Percentiles rank a stretch among this genome's conserved stretches.
Conservation (phyloP, 257 asterid genomes). For the Handroanthus guayacan region DNA sequence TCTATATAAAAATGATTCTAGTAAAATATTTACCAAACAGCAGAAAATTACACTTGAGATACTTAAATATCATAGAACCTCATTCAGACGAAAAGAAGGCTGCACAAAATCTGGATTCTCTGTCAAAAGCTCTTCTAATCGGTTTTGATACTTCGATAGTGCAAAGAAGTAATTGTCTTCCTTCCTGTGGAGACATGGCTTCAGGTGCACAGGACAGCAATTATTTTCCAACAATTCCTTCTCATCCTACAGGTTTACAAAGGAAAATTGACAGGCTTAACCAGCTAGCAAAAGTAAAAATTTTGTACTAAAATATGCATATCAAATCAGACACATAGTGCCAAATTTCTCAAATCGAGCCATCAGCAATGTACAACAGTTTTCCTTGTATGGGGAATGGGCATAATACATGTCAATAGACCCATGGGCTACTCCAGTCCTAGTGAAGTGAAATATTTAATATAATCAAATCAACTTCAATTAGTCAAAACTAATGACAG, state of each 20-base stretch:
- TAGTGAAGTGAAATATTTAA: not conserved
- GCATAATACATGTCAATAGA: not conserved
- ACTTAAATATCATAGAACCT: slow-evolving; percentile 53
- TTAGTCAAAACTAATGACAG: slow-evolving; percentile 1
- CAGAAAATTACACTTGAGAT: slow-evolving; percentile 9
- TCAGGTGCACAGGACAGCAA: slow-evolving; percentile 90
- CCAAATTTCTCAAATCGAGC: slow-evolving; percentile 9
- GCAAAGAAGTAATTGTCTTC: slow-evolving; percentile 98
- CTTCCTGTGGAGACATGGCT: slow-evolving; percentile 84
- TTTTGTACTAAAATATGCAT: not conserved
- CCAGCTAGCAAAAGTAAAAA: slow-evolving; percentile 21
- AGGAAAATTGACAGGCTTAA: slow-evolving; percentile 25
- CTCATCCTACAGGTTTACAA: slow-evolving; percentile 69
- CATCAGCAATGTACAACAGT: not conserved
- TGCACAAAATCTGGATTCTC: slow-evolving; percentile 82
- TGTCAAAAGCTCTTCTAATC: slow-evolving; percentile 66
- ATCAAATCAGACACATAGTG: too few species aligned
- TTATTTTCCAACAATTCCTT: slow-evolving; percentile 85
- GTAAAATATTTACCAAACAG: not conserved
- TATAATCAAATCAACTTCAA: not conserved
- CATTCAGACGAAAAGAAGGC: slow-evolving; percentile 91
- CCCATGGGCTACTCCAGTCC: not conserved
- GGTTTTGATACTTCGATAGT: slow-evolving; percentile 84
- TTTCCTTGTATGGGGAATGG: slow-evolving; percentile 1
- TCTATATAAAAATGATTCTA: slow-evolving; percentile 1